These are phyloP conservation scores for Colletotrichum chrysophilum DNA, from an alignment of 2,329 filamentous ascomycete species.

Conservation along the genomic window DNA sequence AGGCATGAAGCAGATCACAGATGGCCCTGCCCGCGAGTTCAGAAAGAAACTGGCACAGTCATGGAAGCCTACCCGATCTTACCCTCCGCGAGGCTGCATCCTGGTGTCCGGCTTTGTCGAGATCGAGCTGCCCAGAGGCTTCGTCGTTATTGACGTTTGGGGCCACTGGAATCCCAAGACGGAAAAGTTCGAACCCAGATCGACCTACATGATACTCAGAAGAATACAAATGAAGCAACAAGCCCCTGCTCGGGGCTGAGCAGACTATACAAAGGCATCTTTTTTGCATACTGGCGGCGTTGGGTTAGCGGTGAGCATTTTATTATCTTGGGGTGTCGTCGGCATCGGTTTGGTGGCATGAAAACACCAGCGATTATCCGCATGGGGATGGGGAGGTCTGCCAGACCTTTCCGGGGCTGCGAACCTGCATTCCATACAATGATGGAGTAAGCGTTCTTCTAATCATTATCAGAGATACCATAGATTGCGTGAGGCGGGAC, in stretches of 20 bases:
- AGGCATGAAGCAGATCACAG: slow-evolving; percentile 21
- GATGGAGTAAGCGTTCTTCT: slow-evolving; percentile 8
- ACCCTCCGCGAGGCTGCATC: slow-evolving; percentile 57
- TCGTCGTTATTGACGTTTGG: slow-evolving; percentile 55
- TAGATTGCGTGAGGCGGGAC: background rate
- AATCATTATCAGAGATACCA: slow-evolving; percentile 13
- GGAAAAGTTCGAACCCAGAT: slow-evolving; percentile 40
- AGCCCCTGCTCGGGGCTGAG: background rate
- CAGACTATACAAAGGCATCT: background rate
- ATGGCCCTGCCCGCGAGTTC: slow-evolving; percentile 17
- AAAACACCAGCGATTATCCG: background rate
- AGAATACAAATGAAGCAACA: slow-evolving; percentile 25
- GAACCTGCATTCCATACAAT: background rate
- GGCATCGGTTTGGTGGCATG: background rate
- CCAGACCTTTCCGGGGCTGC: background rate
- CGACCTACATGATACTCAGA: slow-evolving; percentile 11
- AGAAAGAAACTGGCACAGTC: slow-evolving; percentile 32
- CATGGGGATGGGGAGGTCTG: background rate
- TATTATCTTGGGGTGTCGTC: background rate
- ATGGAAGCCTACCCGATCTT: slow-evolving; percentile 49
- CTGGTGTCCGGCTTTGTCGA: slow-evolving; percentile 61
- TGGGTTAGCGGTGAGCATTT: slow-evolving; percentile 8
- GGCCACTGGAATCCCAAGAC: slow-evolving; percentile 63
- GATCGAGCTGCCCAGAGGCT: slow-evolving; percentile 49
- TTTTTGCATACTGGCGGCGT: slow-evolving; percentile 17